Conservation (phyloP, 2,329 filamentous ascomycete species). For the Alternaria ventricosa region DNA sequence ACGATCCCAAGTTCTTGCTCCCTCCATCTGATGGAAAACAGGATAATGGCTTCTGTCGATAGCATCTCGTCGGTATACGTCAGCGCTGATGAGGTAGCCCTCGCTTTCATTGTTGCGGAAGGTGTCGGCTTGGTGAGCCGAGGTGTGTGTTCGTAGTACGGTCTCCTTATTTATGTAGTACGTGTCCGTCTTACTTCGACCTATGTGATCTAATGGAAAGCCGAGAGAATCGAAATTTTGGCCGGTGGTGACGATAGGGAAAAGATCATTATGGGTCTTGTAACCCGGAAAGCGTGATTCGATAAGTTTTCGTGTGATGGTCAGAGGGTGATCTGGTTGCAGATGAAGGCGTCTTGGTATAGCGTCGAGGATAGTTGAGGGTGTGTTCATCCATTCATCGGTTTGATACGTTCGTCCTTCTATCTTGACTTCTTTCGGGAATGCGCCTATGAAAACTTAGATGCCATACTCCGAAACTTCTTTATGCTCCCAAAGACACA, state of each 20-base stretch:
- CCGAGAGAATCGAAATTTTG: conserved; percentile 98
- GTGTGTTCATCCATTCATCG: conserved; percentile 86
- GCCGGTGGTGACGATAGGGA: conserved; percentile 80
- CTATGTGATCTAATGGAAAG: conserved; percentile 86
- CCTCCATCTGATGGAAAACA: conserved; percentile 98
- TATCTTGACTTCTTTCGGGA: conserved; percentile 58
- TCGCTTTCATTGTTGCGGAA: conserved; percentile 75
- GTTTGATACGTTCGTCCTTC: conserved; percentile 69
- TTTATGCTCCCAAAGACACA: background rate
- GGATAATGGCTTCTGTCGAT: conserved; percentile 96
- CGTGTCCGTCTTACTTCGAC: conserved; percentile 85
- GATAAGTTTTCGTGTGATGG: conserved; percentile 89
- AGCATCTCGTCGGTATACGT: conserved; percentile 94
- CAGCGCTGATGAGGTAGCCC: conserved; percentile 89
- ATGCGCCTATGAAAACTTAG: conserved; percentile 26
- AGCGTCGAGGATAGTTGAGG: conserved; percentile 74
- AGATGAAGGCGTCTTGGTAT: conserved; percentile 84
- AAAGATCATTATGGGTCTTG: conserved; percentile 77
- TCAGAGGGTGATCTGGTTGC: conserved; percentile 86
- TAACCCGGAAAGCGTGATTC: conserved; percentile 85
- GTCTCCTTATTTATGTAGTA: conserved; percentile 91
- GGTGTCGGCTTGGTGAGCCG: conserved; percentile 85
- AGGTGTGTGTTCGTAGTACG: conserved; percentile 90
- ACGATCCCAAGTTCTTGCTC: conserved; percentile 86
- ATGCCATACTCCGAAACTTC: background rate